Base-by-base conservation (phyloP, 2,329 filamentous ascomycete species). In the Scedosporium apiospermum region DNA sequence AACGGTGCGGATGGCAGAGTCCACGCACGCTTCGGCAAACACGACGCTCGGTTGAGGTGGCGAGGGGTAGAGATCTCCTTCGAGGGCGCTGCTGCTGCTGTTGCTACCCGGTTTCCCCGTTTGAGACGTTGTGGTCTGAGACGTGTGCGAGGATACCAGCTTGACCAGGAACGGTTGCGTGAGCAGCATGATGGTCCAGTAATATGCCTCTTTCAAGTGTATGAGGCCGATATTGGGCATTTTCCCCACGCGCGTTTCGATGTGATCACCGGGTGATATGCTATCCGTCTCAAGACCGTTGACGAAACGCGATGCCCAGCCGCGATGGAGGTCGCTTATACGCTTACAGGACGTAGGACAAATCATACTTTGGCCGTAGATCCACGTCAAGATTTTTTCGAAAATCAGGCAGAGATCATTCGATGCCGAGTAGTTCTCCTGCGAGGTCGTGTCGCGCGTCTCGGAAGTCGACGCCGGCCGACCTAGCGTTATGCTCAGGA, bases 131-230 rank as follows among this genome's bases (percentile, higher is more conserved):
- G 2, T 38, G 9, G 16, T 23, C 34, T 26, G 21, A 27, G 42
- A 26, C 38, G 7, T 51, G 53, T 38, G 66, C 57, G 4, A 64
- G 9, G 61, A 65, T 18, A 69, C 68, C 38, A 44, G 62, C 16
- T 75, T 70, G 49, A 74, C 67, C 0, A 76, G 68, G n/a, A 74
- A 76, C 0, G 74, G 74, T 4, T 72, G 69, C 0, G 75, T 73
- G 0, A 75, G 55, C 0, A 76, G 66, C 66, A 76, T 75, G 12
- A 76, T 71, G 0, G 72, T 71, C 72, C 72, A 75, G 61, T 76
- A 76, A 1, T 74, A 75, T 0, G 73, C 74, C 21, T 72, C 66
- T 44, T 74, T 75, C 6, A 77, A 64, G 23, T 77, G 68, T 23
- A 64, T 65, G 9, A 73, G 67, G 10, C 68, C 69, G 26, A 72